These are phyloP conservation scores for Coleophoma eucalyptorum DNA, from an alignment of 2,329 filamentous ascomycete genomes.

Conservation along the genomic window DNA sequence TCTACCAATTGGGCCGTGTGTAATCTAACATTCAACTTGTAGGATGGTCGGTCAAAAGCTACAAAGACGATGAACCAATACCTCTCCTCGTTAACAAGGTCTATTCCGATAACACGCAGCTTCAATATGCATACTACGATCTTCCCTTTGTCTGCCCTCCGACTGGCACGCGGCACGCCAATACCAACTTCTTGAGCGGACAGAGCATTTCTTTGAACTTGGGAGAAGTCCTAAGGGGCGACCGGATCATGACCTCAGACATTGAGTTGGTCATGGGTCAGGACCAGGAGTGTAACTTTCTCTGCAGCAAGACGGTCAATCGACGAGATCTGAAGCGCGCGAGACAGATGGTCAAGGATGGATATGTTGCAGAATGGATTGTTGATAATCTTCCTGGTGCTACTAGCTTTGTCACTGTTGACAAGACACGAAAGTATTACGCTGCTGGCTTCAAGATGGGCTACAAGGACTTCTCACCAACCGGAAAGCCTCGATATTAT, in stretches of 20 bases:
- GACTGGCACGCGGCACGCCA: conserved; percentile 61
- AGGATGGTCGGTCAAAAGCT: conserved; percentile 83
- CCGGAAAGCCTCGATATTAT: conserved; percentile 62
- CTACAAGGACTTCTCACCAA: conserved; percentile 62
- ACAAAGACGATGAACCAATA: conserved; percentile 70
- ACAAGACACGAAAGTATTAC: conserved; percentile 84
- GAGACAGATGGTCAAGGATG: conserved; percentile 68
- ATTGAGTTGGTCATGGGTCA: conserved; percentile 76
- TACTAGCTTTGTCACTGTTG: conserved; percentile 82
- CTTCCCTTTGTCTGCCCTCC: conserved; percentile 84
- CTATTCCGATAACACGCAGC: conserved; percentile 82
- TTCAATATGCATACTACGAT: conserved; percentile 90
- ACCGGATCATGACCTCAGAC: conserved; percentile 80
- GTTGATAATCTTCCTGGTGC: conserved; percentile 88
- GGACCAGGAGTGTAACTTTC: conserved; percentile 67
- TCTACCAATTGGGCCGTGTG: background rate
- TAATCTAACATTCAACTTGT: conserved; percentile 2
- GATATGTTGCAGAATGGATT: conserved; percentile 90
- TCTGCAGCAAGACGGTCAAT: conserved; percentile 68
- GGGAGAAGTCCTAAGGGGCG: conserved; percentile 81
- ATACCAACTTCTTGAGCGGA: conserved; percentile 68
- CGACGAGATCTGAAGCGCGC: conserved; percentile 63
- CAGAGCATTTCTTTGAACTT: conserved; percentile 79
- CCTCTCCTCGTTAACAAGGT: conserved; percentile 90
- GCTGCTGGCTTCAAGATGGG: conserved; percentile 87